These are phyloP conservation scores for Fraxinus quadrangulata DNA, from an alignment of 257 asterid species.

Conservation along the genomic window DNA sequence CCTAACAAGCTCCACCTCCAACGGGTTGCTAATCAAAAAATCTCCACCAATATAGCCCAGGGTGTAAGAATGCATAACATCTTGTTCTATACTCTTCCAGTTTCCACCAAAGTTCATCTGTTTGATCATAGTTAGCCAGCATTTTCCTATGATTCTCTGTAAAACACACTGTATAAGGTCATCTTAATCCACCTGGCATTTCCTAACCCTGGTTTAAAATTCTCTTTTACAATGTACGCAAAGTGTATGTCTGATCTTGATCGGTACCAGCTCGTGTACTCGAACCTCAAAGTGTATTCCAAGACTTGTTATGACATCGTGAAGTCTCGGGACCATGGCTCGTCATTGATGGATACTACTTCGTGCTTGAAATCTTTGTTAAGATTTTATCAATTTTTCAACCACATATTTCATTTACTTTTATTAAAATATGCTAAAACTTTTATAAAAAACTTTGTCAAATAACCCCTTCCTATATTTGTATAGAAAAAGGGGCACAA, in stretches of 20 bases:
- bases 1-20: conserved; percentile 63
- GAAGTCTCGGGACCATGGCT: conserved; percentile 53
- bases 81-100: conserved; percentile 88
- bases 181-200: conserved; percentile 62
- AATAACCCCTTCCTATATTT: background rate
- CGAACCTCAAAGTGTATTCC: conserved; percentile 46
- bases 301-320: conserved; percentile 49
- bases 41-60: conserved; percentile 92
- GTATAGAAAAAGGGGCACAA: background rate
- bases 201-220: conserved; percentile 48
- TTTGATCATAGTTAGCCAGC: conserved; percentile 60
- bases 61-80: conserved; percentile 53
- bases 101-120: conserved; percentile 69
- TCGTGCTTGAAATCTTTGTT: too few species aligned
- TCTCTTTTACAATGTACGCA: conserved; percentile 34
- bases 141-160: conserved; percentile 61
- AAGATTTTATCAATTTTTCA: too few species aligned
- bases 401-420: too few species aligned
- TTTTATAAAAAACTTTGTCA: too few species aligned
- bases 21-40: conserved; percentile 68
- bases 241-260: conserved; percentile 54
- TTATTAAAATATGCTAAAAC: too few species aligned
- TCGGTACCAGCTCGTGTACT: conserved; percentile 56
- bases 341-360: background rate
- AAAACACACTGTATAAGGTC: conserved; percentile 36